Percentiles rank a stretch among this genome's conserved stretches.
Conservation (phyloP, 371 early-diverging fungal genomes). For the Mucor sp. region DNA sequence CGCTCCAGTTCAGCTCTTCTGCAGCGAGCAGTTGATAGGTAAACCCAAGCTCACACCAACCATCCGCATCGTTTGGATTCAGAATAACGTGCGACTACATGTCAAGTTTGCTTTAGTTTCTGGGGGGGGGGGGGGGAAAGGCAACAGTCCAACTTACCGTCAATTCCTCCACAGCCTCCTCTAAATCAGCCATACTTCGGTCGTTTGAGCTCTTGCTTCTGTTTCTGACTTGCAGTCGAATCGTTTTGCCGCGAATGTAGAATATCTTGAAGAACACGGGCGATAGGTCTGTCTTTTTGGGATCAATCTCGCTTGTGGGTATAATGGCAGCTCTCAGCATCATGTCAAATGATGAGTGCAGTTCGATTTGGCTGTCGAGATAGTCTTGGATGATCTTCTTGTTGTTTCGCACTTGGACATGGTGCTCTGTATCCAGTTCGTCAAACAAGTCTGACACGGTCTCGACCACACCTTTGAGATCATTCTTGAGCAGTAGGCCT, state of each 20-base stretch:
- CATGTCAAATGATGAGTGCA: constrained; percentile 16
- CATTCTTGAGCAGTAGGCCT: constrained; percentile 45
- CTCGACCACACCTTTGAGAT: constrained; percentile 62
- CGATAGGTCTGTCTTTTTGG: constrained; percentile 20
- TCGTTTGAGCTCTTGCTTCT: constrained; percentile 55
- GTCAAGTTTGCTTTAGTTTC: too few species aligned
- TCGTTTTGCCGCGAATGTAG: constrained; percentile 65
- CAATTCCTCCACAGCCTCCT: constrained; percentile 63
- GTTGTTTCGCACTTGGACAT: constrained; percentile 21
- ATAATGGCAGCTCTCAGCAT: constrained; percentile 20
- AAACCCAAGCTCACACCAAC: constrained; percentile 68
- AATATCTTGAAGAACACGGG: constrained; percentile 54
- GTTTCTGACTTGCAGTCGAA: constrained; percentile 58
- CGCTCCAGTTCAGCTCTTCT: constrained; percentile 70
- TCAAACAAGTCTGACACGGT: constrained; percentile 55
- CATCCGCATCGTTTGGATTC: constrained; percentile 59
- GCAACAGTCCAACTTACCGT: constrained; percentile 30
- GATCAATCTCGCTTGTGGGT: constrained; percentile 14
- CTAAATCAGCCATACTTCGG: constrained; percentile 61
- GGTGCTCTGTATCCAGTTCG: constrained; percentile 47
- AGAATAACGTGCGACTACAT: constrained; percentile 38
- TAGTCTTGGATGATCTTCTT: constrained; percentile 18
- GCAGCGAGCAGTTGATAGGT: constrained; percentile 63
- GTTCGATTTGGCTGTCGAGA: constrained; percentile 11
- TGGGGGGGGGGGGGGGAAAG: too few species aligned